Evolutionary conservation across 2,329 filamentous ascomycete species (phyloP).

Genomic region (Piedraia hortae): DNA sequence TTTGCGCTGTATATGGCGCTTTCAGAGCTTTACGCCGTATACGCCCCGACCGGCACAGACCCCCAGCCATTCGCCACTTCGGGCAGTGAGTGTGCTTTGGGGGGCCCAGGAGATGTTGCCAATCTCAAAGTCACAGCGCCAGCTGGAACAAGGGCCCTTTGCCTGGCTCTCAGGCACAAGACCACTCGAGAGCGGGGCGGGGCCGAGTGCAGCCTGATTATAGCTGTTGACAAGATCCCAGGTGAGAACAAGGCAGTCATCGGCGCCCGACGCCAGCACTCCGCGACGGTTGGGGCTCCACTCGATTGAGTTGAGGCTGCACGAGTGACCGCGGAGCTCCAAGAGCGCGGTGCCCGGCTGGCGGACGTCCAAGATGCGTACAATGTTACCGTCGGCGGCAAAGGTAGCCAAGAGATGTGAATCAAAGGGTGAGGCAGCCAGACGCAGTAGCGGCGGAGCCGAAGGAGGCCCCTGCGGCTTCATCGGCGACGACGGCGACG

Average conservation of each 20-base stretch:
- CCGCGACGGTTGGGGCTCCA: constrained; percentile 78
- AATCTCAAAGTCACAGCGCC: constrained; percentile 70
- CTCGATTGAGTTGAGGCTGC: constrained; percentile 73
- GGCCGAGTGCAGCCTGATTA: constrained; percentile 14
- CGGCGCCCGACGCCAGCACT: constrained; percentile 68
- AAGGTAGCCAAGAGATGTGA: constrained; percentile 92
- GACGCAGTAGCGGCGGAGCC: constrained; percentile 39
- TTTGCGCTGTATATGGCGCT: constrained; percentile 5
- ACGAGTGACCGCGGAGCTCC: constrained; percentile 69
- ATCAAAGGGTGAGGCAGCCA: constrained; percentile 83
- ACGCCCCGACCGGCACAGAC: constrained; percentile 56
- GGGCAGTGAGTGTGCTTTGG: constrained; percentile 34
- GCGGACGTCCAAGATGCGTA: constrained; percentile 84
- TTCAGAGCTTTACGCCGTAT: constrained; percentile 39
- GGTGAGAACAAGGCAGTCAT: constrained; percentile 72
- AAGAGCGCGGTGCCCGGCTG: constrained; percentile 87
- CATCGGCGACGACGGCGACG: constrained; percentile 31
- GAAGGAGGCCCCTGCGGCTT: constrained; percentile 46
- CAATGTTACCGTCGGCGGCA: constrained; percentile 69
- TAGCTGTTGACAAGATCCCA: constrained; percentile 66
- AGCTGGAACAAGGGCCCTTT: constrained; percentile 45
- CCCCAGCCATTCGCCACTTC: constrained; percentile 60
- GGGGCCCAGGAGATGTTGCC: constrained; percentile 69
- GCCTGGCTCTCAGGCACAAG: constrained; percentile 21
- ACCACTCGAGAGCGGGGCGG: constrained; percentile 4